Evolutionary conservation across 805 yeast genomes (phyloP).

Genomic region (Wickerhamomyces canadensis): DNA sequence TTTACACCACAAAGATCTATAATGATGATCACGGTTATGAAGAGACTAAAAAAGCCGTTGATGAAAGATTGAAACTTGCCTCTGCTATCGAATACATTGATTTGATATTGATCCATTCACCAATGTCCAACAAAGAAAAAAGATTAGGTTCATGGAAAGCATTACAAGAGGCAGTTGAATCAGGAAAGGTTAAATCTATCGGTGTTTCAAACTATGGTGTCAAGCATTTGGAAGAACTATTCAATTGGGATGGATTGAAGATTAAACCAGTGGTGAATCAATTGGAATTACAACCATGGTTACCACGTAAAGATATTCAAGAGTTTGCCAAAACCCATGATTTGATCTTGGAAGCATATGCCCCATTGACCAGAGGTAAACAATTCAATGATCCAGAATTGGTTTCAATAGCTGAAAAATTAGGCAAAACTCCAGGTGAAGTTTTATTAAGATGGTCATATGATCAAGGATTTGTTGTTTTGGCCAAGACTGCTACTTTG

Average conservation of each 20-base stretch:
- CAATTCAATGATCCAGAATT: constrained; percentile 18
- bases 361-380: constrained; percentile 20
- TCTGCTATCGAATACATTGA: constrained; percentile 60
- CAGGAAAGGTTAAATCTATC: constrained; percentile 55
- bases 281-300: constrained; percentile 32
- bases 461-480: constrained; percentile 18
- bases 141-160: constrained; percentile 67
- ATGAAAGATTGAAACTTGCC: constrained; percentile 45
- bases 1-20: constrained; percentile 20
- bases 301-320: constrained; percentile 22
- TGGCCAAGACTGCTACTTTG: constrained; percentile 18
- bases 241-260: constrained; percentile 49
- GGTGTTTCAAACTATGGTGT: constrained; percentile 77
- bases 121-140: constrained; percentile 39
- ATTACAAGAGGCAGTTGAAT: constrained; percentile 64
- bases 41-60: constrained; percentile 32
- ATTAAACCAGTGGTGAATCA: constrained; percentile 71
- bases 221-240: constrained; percentile 57
- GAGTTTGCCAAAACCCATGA: constrained; percentile 16
- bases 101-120: constrained; percentile 62
- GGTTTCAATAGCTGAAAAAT: constrained; percentile 16
- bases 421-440: constrained; percentile 16
- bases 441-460: constrained; percentile 20
- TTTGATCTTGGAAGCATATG: constrained; percentile 17
- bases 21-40: constrained; percentile 11